Evolutionary conservation across 2,329 filamentous ascomycete species (phyloP).

Genomic region (Fusarium anthophilum): DNA sequence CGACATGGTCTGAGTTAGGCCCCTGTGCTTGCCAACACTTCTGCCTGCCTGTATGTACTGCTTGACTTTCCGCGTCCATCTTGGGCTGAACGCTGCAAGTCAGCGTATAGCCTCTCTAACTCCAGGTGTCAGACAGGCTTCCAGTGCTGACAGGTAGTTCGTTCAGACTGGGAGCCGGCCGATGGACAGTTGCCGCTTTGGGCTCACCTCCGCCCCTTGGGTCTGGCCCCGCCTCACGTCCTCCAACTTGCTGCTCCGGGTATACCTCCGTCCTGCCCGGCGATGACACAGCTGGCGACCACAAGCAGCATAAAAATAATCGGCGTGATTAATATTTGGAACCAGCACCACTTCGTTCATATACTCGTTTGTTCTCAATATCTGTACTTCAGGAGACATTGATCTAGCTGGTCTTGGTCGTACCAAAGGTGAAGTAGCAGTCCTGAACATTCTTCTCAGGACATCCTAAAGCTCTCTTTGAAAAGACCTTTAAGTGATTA

Average conservation of each 20-base stretch:
- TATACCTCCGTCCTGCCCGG: neutral
- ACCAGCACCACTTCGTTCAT: fast-evolving
- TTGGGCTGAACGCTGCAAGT: neutral
- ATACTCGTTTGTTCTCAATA: fast-evolving
- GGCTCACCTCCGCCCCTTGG: neutral
- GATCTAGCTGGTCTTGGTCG: neutral
- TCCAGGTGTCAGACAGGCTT: neutral
- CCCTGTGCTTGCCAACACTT: fast-evolving
- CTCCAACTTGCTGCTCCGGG: neutral
- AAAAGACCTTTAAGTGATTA: neutral
- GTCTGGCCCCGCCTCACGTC: neutral
- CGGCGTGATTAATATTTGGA: fast-evolving
- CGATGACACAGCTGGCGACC: neutral
- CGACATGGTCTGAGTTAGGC: fast-evolving
- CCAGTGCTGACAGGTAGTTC: neutral
- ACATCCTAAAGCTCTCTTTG: neutral
- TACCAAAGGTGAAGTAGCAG: neutral
- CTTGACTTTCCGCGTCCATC: neutral
- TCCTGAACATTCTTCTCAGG: neutral
- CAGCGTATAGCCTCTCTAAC: neutral
- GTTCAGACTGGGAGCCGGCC: neutral
- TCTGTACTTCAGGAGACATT: neutral
- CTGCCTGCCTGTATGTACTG: neutral
- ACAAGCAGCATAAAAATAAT: neutral
- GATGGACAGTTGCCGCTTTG: neutral